phyloP scores from a whole-genome alignment of 192 early-diverging fungal genomes.

The Coemansia sp. region DNA sequence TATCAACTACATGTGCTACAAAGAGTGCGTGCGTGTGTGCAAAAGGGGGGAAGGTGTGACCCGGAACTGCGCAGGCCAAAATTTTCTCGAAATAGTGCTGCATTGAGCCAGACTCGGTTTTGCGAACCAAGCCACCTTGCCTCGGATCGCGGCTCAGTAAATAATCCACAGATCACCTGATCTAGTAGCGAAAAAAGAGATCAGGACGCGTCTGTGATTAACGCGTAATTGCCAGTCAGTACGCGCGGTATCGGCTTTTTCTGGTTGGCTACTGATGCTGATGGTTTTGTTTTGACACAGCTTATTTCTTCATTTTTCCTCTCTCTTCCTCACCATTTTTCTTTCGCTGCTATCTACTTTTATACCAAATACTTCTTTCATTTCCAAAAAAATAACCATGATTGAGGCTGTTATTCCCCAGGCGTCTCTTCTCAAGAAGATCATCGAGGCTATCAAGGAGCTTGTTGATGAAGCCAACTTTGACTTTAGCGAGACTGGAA shows the following conservation, averaged over 20 bases:
- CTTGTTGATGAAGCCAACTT: slow-evolving; percentile 96
- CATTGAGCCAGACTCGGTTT: no score
- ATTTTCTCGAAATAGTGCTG: no score
- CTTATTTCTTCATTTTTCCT: neutral
- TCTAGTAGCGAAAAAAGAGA: no score
- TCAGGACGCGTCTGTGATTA: neutral
- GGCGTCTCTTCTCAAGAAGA: slow-evolving; percentile 87
- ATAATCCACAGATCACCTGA: no score
- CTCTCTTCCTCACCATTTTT: neutral
- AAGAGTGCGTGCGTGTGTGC: no score
- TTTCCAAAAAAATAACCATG: slow-evolving; percentile 50
- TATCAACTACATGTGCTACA: no score
- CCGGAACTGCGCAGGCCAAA: no score
- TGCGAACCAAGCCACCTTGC: no score
- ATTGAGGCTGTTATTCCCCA: slow-evolving; percentile 88
- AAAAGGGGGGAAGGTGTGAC: no score
- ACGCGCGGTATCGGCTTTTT: neutral
- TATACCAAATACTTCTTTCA: neutral
- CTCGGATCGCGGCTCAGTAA: no score
- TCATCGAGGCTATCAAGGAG: slow-evolving; percentile 97
- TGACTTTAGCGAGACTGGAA: slow-evolving; percentile 94
- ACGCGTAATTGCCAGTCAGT: neutral
- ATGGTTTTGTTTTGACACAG: neutral
- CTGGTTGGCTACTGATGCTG: no score
- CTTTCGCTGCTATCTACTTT: neutral